Base-by-base conservation (phyloP, 1,284 basidiomycete species). In the Microbotryum intermedium region DNA sequence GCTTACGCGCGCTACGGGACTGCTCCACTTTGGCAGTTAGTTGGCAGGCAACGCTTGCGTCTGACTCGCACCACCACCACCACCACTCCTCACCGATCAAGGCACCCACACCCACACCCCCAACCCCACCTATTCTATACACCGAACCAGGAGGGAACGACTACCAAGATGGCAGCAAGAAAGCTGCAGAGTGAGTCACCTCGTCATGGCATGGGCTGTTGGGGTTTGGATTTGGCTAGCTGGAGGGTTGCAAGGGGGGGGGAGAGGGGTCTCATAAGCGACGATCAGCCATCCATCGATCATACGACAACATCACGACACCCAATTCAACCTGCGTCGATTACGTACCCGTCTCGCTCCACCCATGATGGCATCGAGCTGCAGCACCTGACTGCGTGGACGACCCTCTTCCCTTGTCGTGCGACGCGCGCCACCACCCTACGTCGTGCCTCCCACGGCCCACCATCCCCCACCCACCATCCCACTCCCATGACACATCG, bases 111-210 rank as follows among this genome's bases (percentile, higher is more conserved):
- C n/a, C n/a, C n/a, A n/a, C 23, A 13, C 11, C 3, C 23, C 26
- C 26, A 11, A 23, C 46, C 23, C 46, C 16, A 48, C 13, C 26
- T 20, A n/a, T n/a, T n/a, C n/a, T n/a, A n/a, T 48, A 28, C 26
- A 23, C 46, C 26, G 21, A 23, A 3, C 20, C 46, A 48, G 23
- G 46, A 48, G 30, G 30, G 50, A 23, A 45, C 20, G 30, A 28
- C 45, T 48, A 39, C 23, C 50, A 66, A 4, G n/a, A 71, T 71
- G 70, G 69, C 70, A 48, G 69, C 69, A 30, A 57, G 70, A 50
- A 71, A 71, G 57, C 69, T 71, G 52, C 67, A 69, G 54, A 68
- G 69, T 70, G 48, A 61, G 69, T 11, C 28, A 20, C 20, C 13
- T 4, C 26, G n/a, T 39, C 50, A 28, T 6, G n/a, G 34, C 25